Evolutionary conservation across 257 asterid species (phyloP), one percentile per base, ranked within the genome.

Genomic region (Solanum virginianum): DNA sequence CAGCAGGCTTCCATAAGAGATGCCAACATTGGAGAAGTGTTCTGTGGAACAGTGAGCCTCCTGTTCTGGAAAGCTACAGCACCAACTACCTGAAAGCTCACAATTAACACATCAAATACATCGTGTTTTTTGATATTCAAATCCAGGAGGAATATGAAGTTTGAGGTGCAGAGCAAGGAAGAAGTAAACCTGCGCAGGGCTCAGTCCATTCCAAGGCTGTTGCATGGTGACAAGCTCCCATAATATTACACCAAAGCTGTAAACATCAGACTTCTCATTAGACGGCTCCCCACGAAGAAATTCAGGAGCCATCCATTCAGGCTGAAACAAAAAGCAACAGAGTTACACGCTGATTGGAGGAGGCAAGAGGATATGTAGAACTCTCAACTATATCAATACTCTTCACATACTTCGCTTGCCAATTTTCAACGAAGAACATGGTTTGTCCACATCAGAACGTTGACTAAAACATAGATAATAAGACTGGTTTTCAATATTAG

Each of bases 281-380:
- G 98, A 94, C 80, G 99, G 99, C 91, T 96, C 99, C 69, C 98
- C 98, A 26, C 99, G 98, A 75, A 96, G 98, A 86, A 96, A 94
- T 88, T 96, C 98, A 0, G 99, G 99, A 62, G 99, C 98, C 99
- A 96, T 95, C 99, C 99, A 96, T 90, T 96, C 99, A 1, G 99
- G 98, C 99, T 96, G 96, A 92, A 91, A 94, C 54, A 81, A 87
- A 84, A 88, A 89, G 87, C 60, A 87, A 87, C 81, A 86, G 87
- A 77, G 85, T 91, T 87, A 90, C 85, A 65, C 79, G 86, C 79
- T 70, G 88, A 84, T 72, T 85, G 87, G 86, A 65, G 85, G 84
- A n/a, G 59, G 47, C 13, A 2, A 7, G 39, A 72, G 39, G 4
- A 39, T 12, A 20, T 22, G 12, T 72, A 49, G n/a, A 22, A n/a